Base-by-base conservation (phyloP, 2,329 filamentous ascomycete species). In the Colletotrichum cuscutae region DNA sequence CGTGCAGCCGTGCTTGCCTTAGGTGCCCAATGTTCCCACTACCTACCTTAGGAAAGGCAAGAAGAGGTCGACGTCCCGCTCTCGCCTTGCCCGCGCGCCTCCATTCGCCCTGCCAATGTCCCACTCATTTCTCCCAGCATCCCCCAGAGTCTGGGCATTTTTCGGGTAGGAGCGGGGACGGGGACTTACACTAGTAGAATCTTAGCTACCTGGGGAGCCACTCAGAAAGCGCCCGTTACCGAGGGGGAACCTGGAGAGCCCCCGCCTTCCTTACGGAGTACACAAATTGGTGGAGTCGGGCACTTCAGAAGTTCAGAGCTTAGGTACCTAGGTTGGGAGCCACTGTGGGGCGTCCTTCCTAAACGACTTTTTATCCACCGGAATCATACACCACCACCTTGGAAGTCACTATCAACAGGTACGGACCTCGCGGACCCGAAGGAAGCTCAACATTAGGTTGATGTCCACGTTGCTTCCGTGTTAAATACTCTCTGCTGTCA, bases 131-230 rank as follows among this genome's bases (percentile, higher is more conserved):
- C 68, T 60, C 54, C 59, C 54, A 30, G 54, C 24, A 54, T 24
- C 52, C 52, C 32, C 58, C 32, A 60, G 58, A 60, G 35, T 60
- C 58, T 60, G 58, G 58, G 58, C 35, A 46, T 26, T 28, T 7
- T 60, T 28, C 58, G 58, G 68, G 63, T 64, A 63, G 53, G 22
- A 71, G 68, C 56, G 68, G 68, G 37, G 37, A 66, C 64, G 26
- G 63, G 63, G 63, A 30, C 13, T 58, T 58, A n/a, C 7, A n/a
- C 57, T 59, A 59, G n/a, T 22, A 60, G 13, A 60, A 11, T 26
- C 58, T 60, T 60, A 60, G 58, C 58, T 37, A 15, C 37, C 22
- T 30, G 19, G 22, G 24, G n/a, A 28, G 49, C 30, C 54, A 53
- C 32, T 42, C 32, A 26, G 26, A 30, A 26, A 24, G 42, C 15